phyloP scores from a whole-genome alignment of 2,329 filamentous ascomycete genomes.

The Dactylellina haptotyla region DNA sequence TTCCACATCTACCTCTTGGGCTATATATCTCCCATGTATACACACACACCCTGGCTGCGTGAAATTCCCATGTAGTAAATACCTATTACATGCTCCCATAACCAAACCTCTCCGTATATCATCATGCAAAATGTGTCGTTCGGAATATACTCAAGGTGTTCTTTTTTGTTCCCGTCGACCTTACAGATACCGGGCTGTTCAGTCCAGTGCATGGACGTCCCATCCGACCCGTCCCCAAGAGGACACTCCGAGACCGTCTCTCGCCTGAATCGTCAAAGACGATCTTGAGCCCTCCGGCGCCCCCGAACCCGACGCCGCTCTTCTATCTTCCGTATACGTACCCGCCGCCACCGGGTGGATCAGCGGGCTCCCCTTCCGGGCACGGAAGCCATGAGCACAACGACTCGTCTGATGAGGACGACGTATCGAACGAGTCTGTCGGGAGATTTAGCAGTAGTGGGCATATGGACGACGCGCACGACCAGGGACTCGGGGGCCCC shows the following conservation, averaged over 20 bases:
- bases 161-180: conserved; percentile 13
- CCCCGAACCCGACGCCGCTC: conserved; percentile 70
- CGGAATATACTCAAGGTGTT: conserved; percentile 48
- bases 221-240: conserved; percentile 90
- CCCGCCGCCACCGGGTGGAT: conserved; percentile 60
- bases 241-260: conserved; percentile 84
- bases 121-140: conserved; percentile 34
- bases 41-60: conserved; percentile 20
- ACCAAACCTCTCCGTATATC: neutral
- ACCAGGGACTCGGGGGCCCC: conserved; percentile 53
- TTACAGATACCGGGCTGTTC: conserved; percentile 53
- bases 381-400: conserved; percentile 60
- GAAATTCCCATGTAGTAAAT: conserved; percentile 22
- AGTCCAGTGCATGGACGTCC: conserved; percentile 68
- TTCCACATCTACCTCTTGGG: neutral
- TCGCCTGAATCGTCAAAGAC: conserved; percentile 71
- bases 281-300: conserved; percentile 56
- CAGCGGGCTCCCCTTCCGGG: conserved; percentile 55
- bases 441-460: conserved; percentile 56
- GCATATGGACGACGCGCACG: conserved; percentile 53
- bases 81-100: neutral
- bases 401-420: conserved; percentile 60
- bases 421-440: conserved; percentile 58
- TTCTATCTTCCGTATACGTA: conserved; percentile 74
- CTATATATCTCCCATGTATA: conserved; percentile 10